Evolutionary conservation across 2,329 filamentous ascomycete species (phyloP).

Genomic region (Colletotrichum paranaense): DNA sequence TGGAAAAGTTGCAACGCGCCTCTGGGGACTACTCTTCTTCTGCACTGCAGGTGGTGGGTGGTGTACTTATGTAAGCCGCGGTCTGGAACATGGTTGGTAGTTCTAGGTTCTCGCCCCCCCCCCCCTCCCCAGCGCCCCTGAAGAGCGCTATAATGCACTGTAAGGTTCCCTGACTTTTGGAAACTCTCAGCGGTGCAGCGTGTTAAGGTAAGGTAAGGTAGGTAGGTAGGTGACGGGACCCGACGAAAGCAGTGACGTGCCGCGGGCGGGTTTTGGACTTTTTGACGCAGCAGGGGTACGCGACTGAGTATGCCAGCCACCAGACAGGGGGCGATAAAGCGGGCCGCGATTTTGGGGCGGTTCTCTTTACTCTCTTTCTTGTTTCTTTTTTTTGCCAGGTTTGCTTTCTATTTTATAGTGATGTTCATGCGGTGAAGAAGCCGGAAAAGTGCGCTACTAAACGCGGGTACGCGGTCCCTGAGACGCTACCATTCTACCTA

Average conservation of each 20-base stretch:
- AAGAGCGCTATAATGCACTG: not conserved
- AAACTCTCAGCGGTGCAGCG: too few relatives aligned
- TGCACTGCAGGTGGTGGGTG: not conserved
- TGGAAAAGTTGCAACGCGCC: constrained; percentile 24
- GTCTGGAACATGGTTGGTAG: not conserved
- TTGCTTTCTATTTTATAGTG: not conserved
- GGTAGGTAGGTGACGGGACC: too few relatives aligned
- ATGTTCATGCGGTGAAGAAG: not conserved
- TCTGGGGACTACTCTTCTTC: constrained; percentile 15
- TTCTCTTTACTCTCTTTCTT: not conserved
- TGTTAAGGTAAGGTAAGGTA: too few relatives aligned
- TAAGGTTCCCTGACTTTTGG: not conserved
- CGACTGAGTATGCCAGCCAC: constrained; percentile 28
- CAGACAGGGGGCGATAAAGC: constrained; percentile 4
- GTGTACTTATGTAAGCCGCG: constrained; percentile 22
- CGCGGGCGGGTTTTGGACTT: not conserved
- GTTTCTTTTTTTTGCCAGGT: not conserved
- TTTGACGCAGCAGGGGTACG: constrained; percentile 26
- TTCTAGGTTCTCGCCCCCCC: too few relatives aligned
- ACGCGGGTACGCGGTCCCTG: not conserved
- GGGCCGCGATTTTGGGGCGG: constrained; percentile 13
- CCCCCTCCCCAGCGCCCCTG: too few relatives aligned
- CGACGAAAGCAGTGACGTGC: not conserved
- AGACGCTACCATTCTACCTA: not conserved
- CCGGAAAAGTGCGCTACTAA: not conserved